Conservation (phyloP, 352 stramenopile genomes). For the Phytophthora pisi region DNA sequence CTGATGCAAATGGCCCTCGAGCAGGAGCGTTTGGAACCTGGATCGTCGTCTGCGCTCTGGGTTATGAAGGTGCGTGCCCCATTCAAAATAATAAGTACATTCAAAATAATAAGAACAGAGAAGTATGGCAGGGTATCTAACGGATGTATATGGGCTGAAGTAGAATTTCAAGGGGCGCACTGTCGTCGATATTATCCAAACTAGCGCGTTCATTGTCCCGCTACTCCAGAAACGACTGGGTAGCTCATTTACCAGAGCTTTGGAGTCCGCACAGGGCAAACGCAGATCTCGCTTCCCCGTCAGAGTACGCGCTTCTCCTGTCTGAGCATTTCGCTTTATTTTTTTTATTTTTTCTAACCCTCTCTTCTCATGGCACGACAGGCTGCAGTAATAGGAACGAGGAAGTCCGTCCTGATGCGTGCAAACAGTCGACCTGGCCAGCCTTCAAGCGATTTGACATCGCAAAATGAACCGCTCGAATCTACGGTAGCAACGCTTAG, state of each 20-base stretch:
- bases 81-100: background rate
- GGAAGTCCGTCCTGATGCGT: conserved; percentile 18
- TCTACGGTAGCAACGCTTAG: conserved; percentile 36
- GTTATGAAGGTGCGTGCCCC: conserved; percentile 52
- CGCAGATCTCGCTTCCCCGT: conserved; percentile 43
- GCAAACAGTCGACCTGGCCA: conserved; percentile 17
- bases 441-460: background rate
- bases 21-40: conserved; percentile 35
- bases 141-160: background rate
- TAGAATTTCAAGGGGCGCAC: conserved; percentile 70
- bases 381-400: conserved; percentile 21
- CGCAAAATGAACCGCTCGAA: conserved; percentile 15
- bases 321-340: background rate
- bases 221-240: conserved; percentile 58
- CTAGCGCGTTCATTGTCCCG: conserved; percentile 43
- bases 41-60: conserved; percentile 44
- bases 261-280: conserved; percentile 31
- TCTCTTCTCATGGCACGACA: background rate
- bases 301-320: conserved; percentile 10
- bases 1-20: conserved; percentile 54
- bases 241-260: conserved; percentile 24
- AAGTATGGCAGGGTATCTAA: background rate
- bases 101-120: background rate
- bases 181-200: conserved; percentile 52
- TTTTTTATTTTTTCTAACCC: background rate